These are phyloP conservation scores for Drosera spatulata DNA, from an alignment of 179 eudicot genomes.

Conservation along the genomic window DNA sequence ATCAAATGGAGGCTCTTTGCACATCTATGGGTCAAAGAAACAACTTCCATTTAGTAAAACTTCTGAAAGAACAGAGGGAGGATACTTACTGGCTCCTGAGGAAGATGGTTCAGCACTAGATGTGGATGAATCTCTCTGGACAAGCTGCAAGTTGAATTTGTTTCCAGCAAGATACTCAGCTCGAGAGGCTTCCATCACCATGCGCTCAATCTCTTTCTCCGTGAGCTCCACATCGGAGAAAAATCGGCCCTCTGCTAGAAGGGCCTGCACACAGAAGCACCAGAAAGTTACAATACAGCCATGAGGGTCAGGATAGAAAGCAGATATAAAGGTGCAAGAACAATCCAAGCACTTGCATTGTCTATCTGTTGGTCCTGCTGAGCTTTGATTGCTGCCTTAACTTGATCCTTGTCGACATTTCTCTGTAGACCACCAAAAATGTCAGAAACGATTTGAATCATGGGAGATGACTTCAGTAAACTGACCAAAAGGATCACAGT, in stretches of 20 bases:
- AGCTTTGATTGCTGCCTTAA: constrained; percentile 96
- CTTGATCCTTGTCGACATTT: constrained; percentile 84
- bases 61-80: not conserved
- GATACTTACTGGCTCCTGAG: constrained; percentile 80
- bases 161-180: constrained; percentile 73
- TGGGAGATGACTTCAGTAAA: not conserved
- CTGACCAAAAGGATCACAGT: too few relatives aligned
- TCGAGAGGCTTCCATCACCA: constrained; percentile 98
- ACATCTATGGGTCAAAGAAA: too few relatives aligned
- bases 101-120: constrained; percentile 97
- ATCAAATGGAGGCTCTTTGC: too few relatives aligned
- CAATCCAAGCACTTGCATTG: constrained; percentile 3
- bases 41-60: not conserved
- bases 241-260: constrained; percentile 84
- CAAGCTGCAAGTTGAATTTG: constrained; percentile 55
- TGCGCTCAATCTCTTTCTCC: constrained; percentile 92
- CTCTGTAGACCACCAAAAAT: constrained; percentile 25
- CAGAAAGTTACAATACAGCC: not conserved
- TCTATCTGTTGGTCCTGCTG: constrained; percentile 97
- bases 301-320: not conserved
- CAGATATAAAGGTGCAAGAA: not conserved
- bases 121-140: constrained; percentile 59
- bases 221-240: constrained; percentile 96
- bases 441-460: not conserved
- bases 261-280: constrained; percentile 44